These are phyloP conservation scores for Aspergillus saccharolyticus DNA, from an alignment of 495 filamentous ascomycete species.

Conservation along the genomic window DNA sequence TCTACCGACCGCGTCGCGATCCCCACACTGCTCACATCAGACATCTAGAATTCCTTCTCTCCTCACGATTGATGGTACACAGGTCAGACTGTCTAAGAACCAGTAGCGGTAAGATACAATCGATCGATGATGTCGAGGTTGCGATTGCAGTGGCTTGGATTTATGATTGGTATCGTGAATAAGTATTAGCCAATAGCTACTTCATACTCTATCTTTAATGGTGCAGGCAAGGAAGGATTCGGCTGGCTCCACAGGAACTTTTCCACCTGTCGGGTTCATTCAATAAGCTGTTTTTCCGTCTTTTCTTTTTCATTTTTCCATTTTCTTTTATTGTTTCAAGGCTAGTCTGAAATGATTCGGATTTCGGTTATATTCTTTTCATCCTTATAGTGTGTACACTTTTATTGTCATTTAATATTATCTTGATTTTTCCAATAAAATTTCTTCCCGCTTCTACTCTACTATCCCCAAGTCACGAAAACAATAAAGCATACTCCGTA, in stretches of 20 bases:
- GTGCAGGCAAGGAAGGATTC: background rate
- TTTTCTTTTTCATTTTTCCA: background rate
- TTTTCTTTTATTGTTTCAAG: background rate
- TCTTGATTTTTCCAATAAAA: background rate
- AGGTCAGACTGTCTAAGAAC: background rate
- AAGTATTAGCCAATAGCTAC: slow-evolving; percentile 2
- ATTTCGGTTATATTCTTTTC: background rate
- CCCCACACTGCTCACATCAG: background rate
- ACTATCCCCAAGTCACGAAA: background rate
- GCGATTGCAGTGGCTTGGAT: background rate
- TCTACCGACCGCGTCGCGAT: background rate
- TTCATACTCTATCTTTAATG: background rate
- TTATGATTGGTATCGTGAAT: background rate
- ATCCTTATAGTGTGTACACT: background rate
- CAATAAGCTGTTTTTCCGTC: background rate
- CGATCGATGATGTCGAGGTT: background rate
- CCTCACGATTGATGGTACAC: background rate
- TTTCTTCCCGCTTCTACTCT: background rate
- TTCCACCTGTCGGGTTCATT: slow-evolving; percentile 11
- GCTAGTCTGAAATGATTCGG: background rate
- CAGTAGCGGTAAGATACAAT: background rate
- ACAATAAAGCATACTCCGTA: background rate
- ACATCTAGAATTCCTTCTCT: background rate
- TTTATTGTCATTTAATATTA: too few relatives aligned
- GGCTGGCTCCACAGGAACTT: background rate